Percentiles rank a stretch among this genome's conserved stretches.
Evolutionary conservation across 176 grass and related monocot species (phyloP).

Genomic region (Oryza australiensis): DNA sequence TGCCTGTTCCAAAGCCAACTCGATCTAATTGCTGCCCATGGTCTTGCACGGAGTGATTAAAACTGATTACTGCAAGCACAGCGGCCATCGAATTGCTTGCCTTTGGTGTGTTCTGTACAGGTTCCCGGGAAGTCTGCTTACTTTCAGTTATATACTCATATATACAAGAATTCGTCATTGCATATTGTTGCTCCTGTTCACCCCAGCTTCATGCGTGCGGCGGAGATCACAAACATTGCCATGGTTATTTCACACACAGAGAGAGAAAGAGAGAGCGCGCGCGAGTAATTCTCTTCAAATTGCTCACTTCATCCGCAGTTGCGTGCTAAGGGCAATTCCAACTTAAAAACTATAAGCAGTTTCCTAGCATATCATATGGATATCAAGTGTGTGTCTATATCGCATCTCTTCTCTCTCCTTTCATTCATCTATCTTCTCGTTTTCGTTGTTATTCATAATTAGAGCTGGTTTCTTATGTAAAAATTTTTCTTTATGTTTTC

Average conservation of each 20-base stretch:
- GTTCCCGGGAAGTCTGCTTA: not conserved
- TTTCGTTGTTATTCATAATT: too few relatives aligned
- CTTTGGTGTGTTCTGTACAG: conserved; percentile 7
- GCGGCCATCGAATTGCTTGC: not conserved
- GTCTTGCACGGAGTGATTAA: not conserved
- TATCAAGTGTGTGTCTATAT: too few relatives aligned
- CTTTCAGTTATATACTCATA: not conserved
- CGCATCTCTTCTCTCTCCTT: too few relatives aligned
- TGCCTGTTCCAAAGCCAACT: not conserved
- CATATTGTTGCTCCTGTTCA: not conserved
- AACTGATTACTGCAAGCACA: not conserved
- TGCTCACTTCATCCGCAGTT: not conserved
- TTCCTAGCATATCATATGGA: too few relatives aligned
- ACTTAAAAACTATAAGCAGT: too few relatives aligned
- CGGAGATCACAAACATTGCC: not conserved
- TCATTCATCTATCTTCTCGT: too few relatives aligned
- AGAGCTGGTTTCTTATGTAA: too few relatives aligned
- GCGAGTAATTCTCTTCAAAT: not conserved
- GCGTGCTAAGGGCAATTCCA: too few relatives aligned
- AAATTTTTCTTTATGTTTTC: too few relatives aligned
- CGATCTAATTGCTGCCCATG: not conserved
- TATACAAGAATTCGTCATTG: not conserved
- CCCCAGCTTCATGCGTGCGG: not conserved
- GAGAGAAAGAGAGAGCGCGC: too few relatives aligned
- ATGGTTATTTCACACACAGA: conserved; percentile 8